Evolutionary conservation across 208 protist species (phyloP), one percentile per base, ranked within the genome.

Genomic region (Porcisia deanei): DNA sequence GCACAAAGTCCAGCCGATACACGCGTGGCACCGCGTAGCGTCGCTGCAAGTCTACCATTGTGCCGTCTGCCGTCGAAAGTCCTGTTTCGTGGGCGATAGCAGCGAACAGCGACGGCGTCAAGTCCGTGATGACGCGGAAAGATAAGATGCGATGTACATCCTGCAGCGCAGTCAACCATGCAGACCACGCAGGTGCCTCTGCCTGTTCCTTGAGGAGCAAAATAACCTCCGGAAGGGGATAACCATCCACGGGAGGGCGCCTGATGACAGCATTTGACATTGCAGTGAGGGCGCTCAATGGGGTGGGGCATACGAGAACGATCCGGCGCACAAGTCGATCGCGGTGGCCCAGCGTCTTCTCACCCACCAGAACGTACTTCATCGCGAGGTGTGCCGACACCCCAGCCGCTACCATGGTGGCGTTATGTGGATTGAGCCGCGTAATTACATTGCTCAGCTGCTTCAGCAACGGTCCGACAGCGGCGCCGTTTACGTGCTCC

Each of bases 1-100:
- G 79, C 22, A 93, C 80, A 82, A 97, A 94, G 78, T 93, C 90
- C 52, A 97, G 88, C 39, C 88, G 86, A 80, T 90, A 97, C 30
- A 95, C 85, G 7, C 85, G 86, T 22, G 88, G 88, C 4, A 49
- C 70, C 22, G 73, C 68, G 67, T 85, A 88, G 39, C 87, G 92
- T 34, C 76, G 79, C 43, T 81, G 69, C 20, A 77, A 55, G 49
- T 92, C 87, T 14, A 89, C 81, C 9, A 60, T 67, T 14, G 88
- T 87, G 68, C 88, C 90, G 67, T 94, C 90, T 14, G 88, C 66
- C 34, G 41, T 55, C 37, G 78, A 61, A 37, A 76, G 47, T 4
- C 67, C 64, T 16, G 84, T 83, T 60, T 83, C 84, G 43, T 82
- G 68, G n/a, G 76, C 78, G 30, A 96, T 55, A 30, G 86, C 86